Conservation (phyloP, 352 stramenopile species). For the Globisporangium ultimum region DNA sequence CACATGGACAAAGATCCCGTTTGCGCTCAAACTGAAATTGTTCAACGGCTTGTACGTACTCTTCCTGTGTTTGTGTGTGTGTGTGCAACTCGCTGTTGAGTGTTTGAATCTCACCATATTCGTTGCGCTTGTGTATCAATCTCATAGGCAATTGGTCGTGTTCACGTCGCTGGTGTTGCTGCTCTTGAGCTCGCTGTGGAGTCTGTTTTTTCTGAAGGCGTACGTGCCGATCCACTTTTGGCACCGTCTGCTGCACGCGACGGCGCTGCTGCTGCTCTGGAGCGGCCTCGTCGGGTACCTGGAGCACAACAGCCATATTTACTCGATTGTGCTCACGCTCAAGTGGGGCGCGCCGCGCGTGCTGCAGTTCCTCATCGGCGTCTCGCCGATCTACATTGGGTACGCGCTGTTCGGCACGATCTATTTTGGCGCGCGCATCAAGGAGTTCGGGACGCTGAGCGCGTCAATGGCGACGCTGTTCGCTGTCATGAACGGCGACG, state of each 20-base stretch:
- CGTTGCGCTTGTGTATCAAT: constrained; percentile 4
- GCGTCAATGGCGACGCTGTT: constrained; percentile 84
- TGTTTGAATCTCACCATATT: background rate
- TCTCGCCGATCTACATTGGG: constrained; percentile 85
- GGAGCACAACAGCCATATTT: constrained; percentile 84
- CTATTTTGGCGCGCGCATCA: constrained; percentile 83
- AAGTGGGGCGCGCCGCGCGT: constrained; percentile 76
- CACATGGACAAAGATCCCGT: constrained; percentile 36
- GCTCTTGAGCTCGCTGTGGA: constrained; percentile 66
- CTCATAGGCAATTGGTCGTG: constrained; percentile 54
- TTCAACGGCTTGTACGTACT: constrained; percentile 69
- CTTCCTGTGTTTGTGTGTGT: background rate
- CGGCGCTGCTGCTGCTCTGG: constrained; percentile 78
- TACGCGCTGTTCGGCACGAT: constrained; percentile 88
- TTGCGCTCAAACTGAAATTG: constrained; percentile 54
- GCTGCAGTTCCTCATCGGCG: constrained; percentile 83
- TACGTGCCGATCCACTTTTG: constrained; percentile 71
- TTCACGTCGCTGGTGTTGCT: constrained; percentile 46
- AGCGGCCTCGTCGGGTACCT: constrained; percentile 81
- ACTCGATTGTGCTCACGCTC: constrained; percentile 90
- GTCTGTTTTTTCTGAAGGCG: constrained; percentile 63
- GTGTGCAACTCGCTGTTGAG: background rate
- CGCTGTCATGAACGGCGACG: constrained; percentile 88
- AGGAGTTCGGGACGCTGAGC: constrained; percentile 66
- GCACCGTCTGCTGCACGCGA: constrained; percentile 71